A percentile compares a stretch with the other conserved stretches of the same genome.
phyloP scores from a whole-genome alignment of 768 basidiomycete genomes.

The Candolleomyces eurysporus region DNA sequence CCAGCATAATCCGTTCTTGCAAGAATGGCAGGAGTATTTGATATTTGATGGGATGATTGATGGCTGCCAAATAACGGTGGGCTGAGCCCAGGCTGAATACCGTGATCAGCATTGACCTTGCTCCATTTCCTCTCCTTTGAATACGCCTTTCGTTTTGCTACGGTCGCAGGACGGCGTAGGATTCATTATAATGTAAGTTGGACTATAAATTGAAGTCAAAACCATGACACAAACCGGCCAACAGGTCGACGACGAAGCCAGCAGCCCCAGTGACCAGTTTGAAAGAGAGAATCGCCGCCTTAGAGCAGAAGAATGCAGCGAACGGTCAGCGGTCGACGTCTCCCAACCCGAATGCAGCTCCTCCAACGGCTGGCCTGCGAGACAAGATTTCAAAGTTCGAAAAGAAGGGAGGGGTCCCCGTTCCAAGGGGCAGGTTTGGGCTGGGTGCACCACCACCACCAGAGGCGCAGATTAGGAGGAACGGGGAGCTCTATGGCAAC shows the following conservation, averaged over 20 bases:
- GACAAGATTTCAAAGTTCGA: constrained; percentile 84
- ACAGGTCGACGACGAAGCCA: constrained; percentile 5
- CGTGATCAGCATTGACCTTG: not conserved
- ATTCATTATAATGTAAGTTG: not conserved
- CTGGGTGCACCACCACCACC: constrained; percentile 61
- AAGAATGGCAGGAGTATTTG: not conserved
- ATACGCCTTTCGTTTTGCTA: constrained; percentile 2
- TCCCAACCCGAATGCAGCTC: constrained; percentile 16
- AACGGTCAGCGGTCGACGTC: constrained; percentile 27
- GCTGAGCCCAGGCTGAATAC: not conserved
- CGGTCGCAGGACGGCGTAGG: constrained; percentile 4
- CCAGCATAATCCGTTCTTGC: no score
- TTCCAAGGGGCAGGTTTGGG: constrained; percentile 73
- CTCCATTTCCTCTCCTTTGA: not conserved
- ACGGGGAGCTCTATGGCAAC: constrained; percentile 74
- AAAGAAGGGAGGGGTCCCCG: constrained; percentile 70
- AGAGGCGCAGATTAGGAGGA: constrained; percentile 45
- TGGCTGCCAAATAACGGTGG: not conserved
- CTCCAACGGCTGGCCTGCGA: constrained; percentile 23
- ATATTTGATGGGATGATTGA: constrained; percentile 1
- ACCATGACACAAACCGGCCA: not conserved
- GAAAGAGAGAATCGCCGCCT: constrained; percentile 80
- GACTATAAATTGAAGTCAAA: not conserved
- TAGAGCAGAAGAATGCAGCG: constrained; percentile 58
- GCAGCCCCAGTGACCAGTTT: constrained; percentile 40